Evolutionary conservation across 2,329 filamentous ascomycete species (phyloP), one percentile per base, ranked within the genome.

Genomic region (Aspergillus candidus): DNA sequence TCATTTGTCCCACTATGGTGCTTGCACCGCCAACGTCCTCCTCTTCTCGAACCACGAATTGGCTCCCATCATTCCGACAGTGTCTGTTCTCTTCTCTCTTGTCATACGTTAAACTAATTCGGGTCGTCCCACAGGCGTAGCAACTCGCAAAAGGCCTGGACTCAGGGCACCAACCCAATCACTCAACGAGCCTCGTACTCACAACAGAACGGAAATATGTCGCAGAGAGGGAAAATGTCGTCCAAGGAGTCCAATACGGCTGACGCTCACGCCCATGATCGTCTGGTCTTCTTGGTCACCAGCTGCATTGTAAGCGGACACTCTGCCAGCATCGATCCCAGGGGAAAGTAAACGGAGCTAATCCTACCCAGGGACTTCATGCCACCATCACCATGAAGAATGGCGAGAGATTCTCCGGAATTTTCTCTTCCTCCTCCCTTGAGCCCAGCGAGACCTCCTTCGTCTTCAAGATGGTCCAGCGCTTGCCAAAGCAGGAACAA

Each of bases 381-480:
- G 71, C 75, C 38, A 74, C 70, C 11, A 65, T 84, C 48, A 79
- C 76, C 8, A 71, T 79, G 12, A 79, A 77, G 55, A 77, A 70
- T 55, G 80, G 80, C 54, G 80, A 83, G 38, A 75, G 74, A 43
- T 83, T 76, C 58, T 74, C 71, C 7, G 81, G 80, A 44, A 74
- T 83, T 31, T 78, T 83, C 55, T 80, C 77, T 33, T 76, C 75
- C 35, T 74, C 73, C 11, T 71, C 70, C 7, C 61, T 78, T 18
- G 75, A 79, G 42, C 60, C 72, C 4, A 69, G 62, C 49, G 75
- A 79, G 50, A 68, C 74, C 38, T 72, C 73, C 13, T 77, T 83
- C 55, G 66, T 75, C 22, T 70, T 84, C 54, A 85, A 84, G 64
- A 86, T 86, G 82, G 78, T 79, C 29, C 79, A 78, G 59, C 75